Evolutionary conservation across 345 rosid genomes (phyloP).

Genomic region (Murraya paniculata): DNA sequence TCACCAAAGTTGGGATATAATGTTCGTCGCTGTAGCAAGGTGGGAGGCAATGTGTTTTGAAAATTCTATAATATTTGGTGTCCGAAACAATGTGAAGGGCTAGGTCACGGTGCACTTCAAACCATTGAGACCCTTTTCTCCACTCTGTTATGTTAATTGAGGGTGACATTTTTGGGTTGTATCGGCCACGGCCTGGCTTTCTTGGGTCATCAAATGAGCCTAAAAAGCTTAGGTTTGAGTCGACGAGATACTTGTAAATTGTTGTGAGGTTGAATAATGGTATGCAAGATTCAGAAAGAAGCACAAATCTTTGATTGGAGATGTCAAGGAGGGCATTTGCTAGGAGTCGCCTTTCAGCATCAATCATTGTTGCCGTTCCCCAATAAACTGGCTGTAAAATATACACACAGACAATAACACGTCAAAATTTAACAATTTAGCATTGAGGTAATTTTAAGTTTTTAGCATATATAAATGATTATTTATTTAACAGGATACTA

Average conservation of each 20-base stretch:
- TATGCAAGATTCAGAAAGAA: slow-evolving; percentile 72
- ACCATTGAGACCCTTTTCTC: slow-evolving; percentile 90
- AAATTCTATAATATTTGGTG: slow-evolving; percentile 38
- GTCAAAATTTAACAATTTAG: not conserved
- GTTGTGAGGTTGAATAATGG: slow-evolving; percentile 58
- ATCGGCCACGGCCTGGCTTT: slow-evolving; percentile 52
- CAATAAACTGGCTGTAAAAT: slow-evolving; percentile 48
- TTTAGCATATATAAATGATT: too few species aligned
- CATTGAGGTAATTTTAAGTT: not conserved
- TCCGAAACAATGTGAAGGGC: slow-evolving; percentile 48
- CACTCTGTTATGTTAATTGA: slow-evolving; percentile 50
- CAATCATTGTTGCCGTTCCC: slow-evolving; percentile 67
- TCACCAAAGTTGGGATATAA: slow-evolving; percentile 58
- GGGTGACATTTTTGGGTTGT: slow-evolving; percentile 57
- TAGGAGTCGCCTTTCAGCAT: slow-evolving; percentile 65
- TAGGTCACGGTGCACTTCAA: slow-evolving; percentile 54
- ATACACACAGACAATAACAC: too few species aligned
- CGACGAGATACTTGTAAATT: slow-evolving; percentile 47
- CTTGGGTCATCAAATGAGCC: slow-evolving; percentile 49
- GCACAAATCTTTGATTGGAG: slow-evolving; percentile 66
- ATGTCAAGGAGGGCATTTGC: slow-evolving; percentile 66
- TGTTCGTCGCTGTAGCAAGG: slow-evolving; percentile 82
- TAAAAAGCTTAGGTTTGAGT: slow-evolving; percentile 46
- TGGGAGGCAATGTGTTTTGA: slow-evolving; percentile 35
- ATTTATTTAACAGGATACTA: too few species aligned